These are phyloP conservation scores for Venturia carpophila DNA, from an alignment of 2,329 filamentous ascomycete genomes.

Conservation along the genomic window DNA sequence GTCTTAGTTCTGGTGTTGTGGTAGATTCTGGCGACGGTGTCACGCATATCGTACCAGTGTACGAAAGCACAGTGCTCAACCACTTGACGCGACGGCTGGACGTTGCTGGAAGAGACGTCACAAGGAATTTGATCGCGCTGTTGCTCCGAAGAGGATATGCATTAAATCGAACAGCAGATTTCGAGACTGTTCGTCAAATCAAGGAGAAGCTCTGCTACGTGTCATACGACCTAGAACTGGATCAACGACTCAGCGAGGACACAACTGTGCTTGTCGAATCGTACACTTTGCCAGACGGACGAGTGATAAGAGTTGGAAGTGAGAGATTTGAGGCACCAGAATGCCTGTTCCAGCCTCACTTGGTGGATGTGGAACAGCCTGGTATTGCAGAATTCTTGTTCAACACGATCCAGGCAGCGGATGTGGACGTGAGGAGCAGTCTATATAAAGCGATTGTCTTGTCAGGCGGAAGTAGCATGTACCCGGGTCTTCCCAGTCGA, in stretches of 20 bases:
- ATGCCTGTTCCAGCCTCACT: slow-evolving; percentile 95
- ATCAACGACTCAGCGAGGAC: slow-evolving; percentile 93
- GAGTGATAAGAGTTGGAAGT: slow-evolving; percentile 90
- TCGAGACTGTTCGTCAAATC: slow-evolving; percentile 97
- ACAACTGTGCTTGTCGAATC: slow-evolving; percentile 95
- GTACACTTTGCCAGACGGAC: slow-evolving; percentile 93
- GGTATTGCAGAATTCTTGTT: slow-evolving; percentile 96
- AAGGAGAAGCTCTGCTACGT: slow-evolving; percentile 99
- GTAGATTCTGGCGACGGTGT: slow-evolving; percentile 98
- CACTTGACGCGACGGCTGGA: slow-evolving; percentile 91
- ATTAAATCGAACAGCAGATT: slow-evolving; percentile 95
- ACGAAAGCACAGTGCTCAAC: slow-evolving; percentile 95
- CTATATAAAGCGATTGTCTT: slow-evolving; percentile 97
- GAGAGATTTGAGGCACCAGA: slow-evolving; percentile 97
- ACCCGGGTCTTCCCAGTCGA: slow-evolving; percentile 86
- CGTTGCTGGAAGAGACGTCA: slow-evolving; percentile 93
- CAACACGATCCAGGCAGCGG: slow-evolving; percentile 94
- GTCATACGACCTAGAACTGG: slow-evolving; percentile 92
- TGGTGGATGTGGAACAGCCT: slow-evolving; percentile 94
- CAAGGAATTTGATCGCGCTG: slow-evolving; percentile 93
- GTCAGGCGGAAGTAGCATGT: slow-evolving; percentile 97
- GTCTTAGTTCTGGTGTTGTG: slow-evolving; percentile 77
- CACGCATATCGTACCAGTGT: slow-evolving; percentile 96
- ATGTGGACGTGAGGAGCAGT: slow-evolving; percentile 88
- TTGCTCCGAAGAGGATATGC: slow-evolving; percentile 91